These are phyloP conservation scores for Monascus ruber DNA, from an alignment of 2,329 filamentous ascomycete genomes.

Conservation along the genomic window DNA sequence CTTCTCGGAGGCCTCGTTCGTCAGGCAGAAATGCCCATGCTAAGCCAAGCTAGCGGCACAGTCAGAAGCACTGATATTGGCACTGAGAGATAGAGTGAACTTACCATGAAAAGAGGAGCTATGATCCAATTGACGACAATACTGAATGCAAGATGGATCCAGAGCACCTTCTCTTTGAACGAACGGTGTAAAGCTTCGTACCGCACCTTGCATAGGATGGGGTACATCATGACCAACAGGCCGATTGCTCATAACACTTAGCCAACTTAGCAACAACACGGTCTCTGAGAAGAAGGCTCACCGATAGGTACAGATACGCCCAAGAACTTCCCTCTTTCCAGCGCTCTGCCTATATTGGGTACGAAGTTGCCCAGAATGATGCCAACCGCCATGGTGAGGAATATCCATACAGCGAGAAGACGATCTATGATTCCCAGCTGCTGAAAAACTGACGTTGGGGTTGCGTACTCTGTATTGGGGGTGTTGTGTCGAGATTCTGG, in stretches of 20 bases:
- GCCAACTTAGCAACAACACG: too few species aligned
- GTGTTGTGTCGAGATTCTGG: too few species aligned
- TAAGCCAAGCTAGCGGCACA: conserved; percentile 31
- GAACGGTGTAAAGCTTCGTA: conserved; percentile 64
- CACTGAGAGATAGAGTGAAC: conserved; percentile 2
- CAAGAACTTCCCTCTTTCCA: conserved; percentile 63
- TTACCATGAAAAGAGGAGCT: conserved; percentile 71
- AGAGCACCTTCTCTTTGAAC: conserved; percentile 51
- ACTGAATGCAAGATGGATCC: conserved; percentile 70
- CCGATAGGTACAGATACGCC: conserved; percentile 58
- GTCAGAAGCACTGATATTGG: background rate
- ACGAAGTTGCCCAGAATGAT: conserved; percentile 69
- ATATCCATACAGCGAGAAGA: conserved; percentile 56
- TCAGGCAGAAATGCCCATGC: conserved; percentile 45
- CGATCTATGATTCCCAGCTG: too few species aligned
- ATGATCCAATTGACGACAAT: conserved; percentile 74
- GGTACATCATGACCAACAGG: conserved; percentile 88
- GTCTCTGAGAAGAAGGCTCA: conserved; percentile 16
- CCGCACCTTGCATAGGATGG: conserved; percentile 76
- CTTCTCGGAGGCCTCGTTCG: conserved; percentile 42
- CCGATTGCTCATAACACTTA: conserved; percentile 50
- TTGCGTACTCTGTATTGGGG: too few species aligned
- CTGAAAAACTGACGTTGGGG: too few species aligned
- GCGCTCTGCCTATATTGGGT: conserved; percentile 45
- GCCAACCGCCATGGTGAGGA: conserved; percentile 62